Conservation (phyloP, 345 rosid genomes). For the Boechera divaricarpa region DNA sequence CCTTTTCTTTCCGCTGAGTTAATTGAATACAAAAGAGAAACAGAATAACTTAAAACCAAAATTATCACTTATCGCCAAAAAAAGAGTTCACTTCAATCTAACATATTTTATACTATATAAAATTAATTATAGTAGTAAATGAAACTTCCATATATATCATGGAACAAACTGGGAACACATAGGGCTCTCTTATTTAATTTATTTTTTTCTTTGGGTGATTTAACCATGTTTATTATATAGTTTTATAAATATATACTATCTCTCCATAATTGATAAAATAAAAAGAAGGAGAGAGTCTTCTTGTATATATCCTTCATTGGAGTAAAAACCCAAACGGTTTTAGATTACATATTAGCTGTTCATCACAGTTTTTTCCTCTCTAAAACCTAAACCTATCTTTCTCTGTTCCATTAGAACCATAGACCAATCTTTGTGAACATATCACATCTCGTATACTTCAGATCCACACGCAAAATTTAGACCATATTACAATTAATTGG, state of each 20-base stretch:
- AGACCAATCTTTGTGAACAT: conserved; percentile 24
- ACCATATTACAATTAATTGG: conserved; percentile 16
- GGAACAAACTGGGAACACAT: conserved; percentile 44
- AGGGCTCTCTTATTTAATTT: conserved; percentile 25
- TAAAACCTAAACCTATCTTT: conserved; percentile 9
- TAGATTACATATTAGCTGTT: conserved; percentile 44
- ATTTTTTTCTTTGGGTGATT: conserved; percentile 25
- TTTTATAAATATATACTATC: conserved; percentile 3
- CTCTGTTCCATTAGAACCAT: conserved; percentile 32
- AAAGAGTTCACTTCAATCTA: conserved; percentile 21
- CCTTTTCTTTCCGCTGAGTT: conserved; percentile 37
- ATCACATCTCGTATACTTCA: conserved; percentile 24
- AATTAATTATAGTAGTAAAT: not conserved
- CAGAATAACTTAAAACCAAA: conserved; percentile 29
- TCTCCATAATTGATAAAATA: conserved; percentile 24
- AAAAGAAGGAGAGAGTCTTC: conserved; percentile 33
- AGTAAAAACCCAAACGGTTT: conserved; percentile 45
- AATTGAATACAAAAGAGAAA: conserved; percentile 54
- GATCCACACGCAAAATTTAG: conserved; percentile 19
- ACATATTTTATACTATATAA: not conserved
- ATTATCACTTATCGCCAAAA: conserved; percentile 52
- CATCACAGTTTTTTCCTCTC: conserved; percentile 37
- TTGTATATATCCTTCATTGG: conserved; percentile 39
- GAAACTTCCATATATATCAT: conserved; percentile 33
- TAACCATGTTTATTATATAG: conserved; percentile 28